phyloP scores from a whole-genome alignment of 768 basidiomycete species.

The Sporobolomyces pararoseus region DNA sequence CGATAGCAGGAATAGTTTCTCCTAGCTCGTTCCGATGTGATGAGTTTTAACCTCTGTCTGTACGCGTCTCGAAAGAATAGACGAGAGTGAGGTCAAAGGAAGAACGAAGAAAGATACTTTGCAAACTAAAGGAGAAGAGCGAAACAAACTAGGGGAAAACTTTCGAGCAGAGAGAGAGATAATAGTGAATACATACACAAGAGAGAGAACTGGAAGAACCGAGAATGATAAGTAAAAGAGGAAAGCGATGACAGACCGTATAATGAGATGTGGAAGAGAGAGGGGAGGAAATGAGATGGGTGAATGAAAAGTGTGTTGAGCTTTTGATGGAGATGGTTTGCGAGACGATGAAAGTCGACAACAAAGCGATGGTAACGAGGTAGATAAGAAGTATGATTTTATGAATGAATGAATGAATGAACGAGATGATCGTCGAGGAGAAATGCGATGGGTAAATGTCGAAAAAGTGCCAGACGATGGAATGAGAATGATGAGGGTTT shows the following conservation, averaged over 20 bases:
- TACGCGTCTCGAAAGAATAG: no score
- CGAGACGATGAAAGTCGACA: background rate
- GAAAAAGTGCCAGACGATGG: background rate
- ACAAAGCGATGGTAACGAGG: background rate
- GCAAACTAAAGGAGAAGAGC: background rate
- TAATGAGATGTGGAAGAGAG: no score
- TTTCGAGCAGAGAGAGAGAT: background rate
- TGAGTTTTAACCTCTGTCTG: background rate
- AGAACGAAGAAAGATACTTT: background rate
- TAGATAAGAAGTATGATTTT: background rate
- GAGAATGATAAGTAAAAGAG: background rate
- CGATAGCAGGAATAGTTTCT: background rate
- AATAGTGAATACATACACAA: background rate
- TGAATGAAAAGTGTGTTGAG: no score
- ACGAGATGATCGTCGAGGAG: background rate
- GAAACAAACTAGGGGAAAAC: constrained; percentile 2
- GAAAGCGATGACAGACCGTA: background rate
- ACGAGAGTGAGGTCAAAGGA: no score
- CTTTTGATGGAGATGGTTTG: no score
- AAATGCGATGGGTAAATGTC: background rate
- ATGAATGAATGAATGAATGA: background rate
- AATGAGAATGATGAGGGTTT: no score
- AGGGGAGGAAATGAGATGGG: no score
- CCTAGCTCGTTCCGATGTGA: background rate
- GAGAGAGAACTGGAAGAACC: background rate